A percentile compares a stretch with the other conserved stretches of the same genome.
Evolutionary conservation across 1,139 yeast genomes (phyloP).

Genomic region (Zygoascus hellenicus): DNA sequence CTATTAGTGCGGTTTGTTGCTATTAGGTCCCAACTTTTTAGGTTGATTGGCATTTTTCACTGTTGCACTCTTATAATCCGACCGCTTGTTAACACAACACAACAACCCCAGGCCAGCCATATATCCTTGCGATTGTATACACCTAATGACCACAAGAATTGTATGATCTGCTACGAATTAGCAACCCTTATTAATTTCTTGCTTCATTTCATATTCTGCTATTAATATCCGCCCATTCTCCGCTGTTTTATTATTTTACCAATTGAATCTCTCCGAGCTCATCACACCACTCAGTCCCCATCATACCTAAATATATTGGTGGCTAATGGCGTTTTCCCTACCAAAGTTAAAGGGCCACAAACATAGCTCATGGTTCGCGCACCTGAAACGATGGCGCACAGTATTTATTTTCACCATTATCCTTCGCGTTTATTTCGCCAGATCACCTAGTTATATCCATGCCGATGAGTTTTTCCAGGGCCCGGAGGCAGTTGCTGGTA

Average conservation of each 20-base stretch:
- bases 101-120: no score
- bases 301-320: not conserved
- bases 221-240: not conserved
- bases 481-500: slow-evolving; percentile 60
- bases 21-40: no score
- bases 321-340: no score
- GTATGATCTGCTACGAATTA: no score
- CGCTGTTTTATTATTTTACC: no score
- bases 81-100: no score
- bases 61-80: no score
- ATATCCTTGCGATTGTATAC: no score
- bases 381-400: slow-evolving; percentile 22
- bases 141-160: no score
- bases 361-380: slow-evolving; percentile 1
- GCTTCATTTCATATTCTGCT: not conserved
- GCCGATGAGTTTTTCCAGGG: slow-evolving; percentile 97
- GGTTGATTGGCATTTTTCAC: no score
- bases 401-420: slow-evolving; percentile 35
- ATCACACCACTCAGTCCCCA: not conserved
- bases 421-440: slow-evolving; percentile 51
- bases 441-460: slow-evolving; percentile 81
- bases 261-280: no score
- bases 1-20: no score
- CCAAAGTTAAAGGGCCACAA: not conserved
- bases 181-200: not conserved